Evolutionary conservation across 192 early-diverging fungal species (phyloP).

Genomic region (Tieghemiomyces parasiticus): DNA sequence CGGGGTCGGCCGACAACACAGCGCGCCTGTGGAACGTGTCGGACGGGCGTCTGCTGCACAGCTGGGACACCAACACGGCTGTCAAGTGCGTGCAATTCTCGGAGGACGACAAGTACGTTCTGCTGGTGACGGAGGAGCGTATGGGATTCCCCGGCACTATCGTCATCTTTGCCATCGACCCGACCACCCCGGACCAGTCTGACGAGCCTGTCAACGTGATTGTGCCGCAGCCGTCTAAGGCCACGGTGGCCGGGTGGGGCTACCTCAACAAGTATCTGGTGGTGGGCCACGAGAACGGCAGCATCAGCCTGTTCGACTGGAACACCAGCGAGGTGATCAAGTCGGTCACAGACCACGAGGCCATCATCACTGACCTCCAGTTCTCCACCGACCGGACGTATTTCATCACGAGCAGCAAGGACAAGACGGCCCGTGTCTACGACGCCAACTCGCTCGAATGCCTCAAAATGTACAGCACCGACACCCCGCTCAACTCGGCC

Average conservation of each 20-base stretch:
- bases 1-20: slow-evolving; percentile 85
- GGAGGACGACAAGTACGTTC: slow-evolving; percentile 70
- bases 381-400: slow-evolving; percentile 76
- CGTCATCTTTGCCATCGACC: slow-evolving; percentile 64
- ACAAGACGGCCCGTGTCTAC: slow-evolving; percentile 77
- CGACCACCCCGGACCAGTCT: slow-evolving; percentile 40
- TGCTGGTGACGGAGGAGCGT: slow-evolving; percentile 90
- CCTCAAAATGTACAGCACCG: slow-evolving; percentile 72
- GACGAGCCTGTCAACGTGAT: slow-evolving; percentile 62
- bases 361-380: slow-evolving; percentile 80
- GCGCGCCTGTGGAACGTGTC: slow-evolving; percentile 85
- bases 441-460: slow-evolving; percentile 71
- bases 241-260: slow-evolving; percentile 86
- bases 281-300: slow-evolving; percentile 88
- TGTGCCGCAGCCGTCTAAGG: slow-evolving; percentile 62
- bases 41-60: slow-evolving; percentile 80
- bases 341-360: slow-evolving; percentile 48
- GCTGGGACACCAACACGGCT: slow-evolving; percentile 78
- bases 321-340: slow-evolving; percentile 55
- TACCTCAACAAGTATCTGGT: slow-evolving; percentile 86
- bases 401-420: slow-evolving; percentile 94
- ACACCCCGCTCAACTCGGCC: slow-evolving; percentile 87
- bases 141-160: slow-evolving; percentile 87
- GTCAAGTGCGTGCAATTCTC: slow-evolving; percentile 85
- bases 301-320: slow-evolving; percentile 77